phyloP scores from a whole-genome alignment of 257 asterid genomes.

The Oldenlandia corymbosa region DNA sequence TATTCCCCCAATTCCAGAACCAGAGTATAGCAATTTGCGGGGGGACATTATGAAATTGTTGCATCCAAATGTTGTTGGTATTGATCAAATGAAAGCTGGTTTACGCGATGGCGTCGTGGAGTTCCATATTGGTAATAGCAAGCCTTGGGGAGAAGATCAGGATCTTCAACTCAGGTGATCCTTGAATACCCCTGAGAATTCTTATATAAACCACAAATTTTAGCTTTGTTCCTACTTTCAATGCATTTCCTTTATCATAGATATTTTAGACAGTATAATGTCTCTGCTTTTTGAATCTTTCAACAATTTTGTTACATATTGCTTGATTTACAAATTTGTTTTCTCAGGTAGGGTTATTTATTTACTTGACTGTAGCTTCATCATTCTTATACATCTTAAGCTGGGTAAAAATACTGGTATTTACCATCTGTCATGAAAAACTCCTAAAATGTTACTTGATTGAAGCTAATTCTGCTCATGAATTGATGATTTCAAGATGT shows the following conservation, averaged over 20 bases:
- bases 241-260: slow-evolving; percentile 9
- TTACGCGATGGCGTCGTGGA: slow-evolving; percentile 34
- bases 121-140: slow-evolving; percentile 43
- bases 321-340: not conserved
- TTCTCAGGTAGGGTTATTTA: not conserved
- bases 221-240: slow-evolving; percentile 14
- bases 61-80: slow-evolving; percentile 80
- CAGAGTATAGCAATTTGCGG: slow-evolving; percentile 75
- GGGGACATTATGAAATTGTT: slow-evolving; percentile 63
- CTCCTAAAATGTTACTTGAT: too few species aligned
- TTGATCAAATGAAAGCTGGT: slow-evolving; percentile 69
- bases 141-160: slow-evolving; percentile 83
- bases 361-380: not conserved
- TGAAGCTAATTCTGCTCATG: not conserved
- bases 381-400: not conserved
- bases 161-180: slow-evolving; percentile 81
- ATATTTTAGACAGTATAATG: slow-evolving; percentile 9
- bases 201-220: slow-evolving; percentile 11
- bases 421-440: not conserved
- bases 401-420: not conserved
- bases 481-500: not conserved
- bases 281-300: slow-evolving; percentile 4
- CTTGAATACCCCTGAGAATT: slow-evolving; percentile 19
- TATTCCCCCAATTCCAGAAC: slow-evolving; percentile 91
- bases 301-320: not conserved